phyloP scores from a whole-genome alignment of 108 stramenopile species.

The Skeletonema tropicum region DNA sequence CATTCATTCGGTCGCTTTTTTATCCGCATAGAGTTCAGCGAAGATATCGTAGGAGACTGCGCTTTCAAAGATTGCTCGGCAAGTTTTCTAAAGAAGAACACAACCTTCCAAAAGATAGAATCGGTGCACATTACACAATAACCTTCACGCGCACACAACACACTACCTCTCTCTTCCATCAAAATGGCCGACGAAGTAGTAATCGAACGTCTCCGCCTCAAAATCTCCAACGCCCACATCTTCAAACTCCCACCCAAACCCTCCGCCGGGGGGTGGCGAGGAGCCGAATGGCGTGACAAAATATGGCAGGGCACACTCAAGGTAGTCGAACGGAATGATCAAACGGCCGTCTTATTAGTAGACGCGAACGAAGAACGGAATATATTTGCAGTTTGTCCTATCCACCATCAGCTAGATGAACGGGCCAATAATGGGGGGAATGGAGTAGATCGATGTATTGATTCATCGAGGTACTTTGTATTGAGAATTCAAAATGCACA shows the following conservation, averaged over 20 bases:
- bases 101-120: too few species aligned
- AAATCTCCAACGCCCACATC: conserved; percentile 84
- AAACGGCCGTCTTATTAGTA: conserved; percentile 80
- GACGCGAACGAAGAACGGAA: conserved; percentile 60
- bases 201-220: conserved; percentile 77
- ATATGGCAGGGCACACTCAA: conserved; percentile 93
- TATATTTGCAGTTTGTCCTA: conserved; percentile 91
- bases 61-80: too few species aligned
- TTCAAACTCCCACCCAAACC: conserved; percentile 87
- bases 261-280: conserved; percentile 82
- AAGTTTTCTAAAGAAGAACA: too few species aligned
- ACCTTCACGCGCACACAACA: too few species aligned
- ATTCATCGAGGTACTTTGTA: conserved; percentile 92
- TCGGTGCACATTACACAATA: too few species aligned
- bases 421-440: conserved; percentile 13
- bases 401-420: conserved; percentile 55
- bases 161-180: too few species aligned
- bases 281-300: conserved; percentile 90
- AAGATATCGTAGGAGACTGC: too few species aligned
- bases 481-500: conserved; percentile 91
- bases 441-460: conserved; percentile 90
- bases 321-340: conserved; percentile 84
- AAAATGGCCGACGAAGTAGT: conserved; percentile 43
- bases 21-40: too few species aligned
- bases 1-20: too few species aligned